phyloP scores from a whole-genome alignment of 805 yeast genomes.

The Isabelozyma pseudorhagii region DNA sequence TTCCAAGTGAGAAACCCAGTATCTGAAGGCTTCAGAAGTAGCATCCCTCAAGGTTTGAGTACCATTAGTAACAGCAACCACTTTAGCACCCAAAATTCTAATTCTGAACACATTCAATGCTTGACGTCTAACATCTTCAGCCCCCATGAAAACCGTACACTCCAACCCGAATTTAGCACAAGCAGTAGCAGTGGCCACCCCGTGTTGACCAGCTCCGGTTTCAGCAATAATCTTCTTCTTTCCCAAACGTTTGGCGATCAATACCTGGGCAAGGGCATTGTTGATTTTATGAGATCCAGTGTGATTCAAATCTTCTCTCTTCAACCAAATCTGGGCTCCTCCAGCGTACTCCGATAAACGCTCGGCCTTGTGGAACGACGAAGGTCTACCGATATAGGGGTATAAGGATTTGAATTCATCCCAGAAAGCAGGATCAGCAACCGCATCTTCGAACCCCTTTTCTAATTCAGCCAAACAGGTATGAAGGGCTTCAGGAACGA shows the following conservation, averaged over 20 bases:
- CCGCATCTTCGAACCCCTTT: conserved; percentile 80
- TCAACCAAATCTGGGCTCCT: conserved; percentile 92
- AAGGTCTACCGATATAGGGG: conserved; percentile 95
- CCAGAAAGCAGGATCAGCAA: conserved; percentile 92
- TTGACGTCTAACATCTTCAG: conserved; percentile 98
- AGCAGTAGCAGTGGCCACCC: conserved; percentile 91
- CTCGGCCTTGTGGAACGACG: conserved; percentile 86
- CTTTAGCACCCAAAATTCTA: conserved; percentile 94
- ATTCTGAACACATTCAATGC: conserved; percentile 97
- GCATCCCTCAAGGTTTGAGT: conserved; percentile 97
- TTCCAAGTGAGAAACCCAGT: conserved; percentile 86
- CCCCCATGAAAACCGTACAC: conserved; percentile 98
- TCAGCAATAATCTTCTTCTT: conserved; percentile 78
- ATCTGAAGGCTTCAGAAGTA: conserved; percentile 93
- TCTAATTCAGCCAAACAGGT: conserved; percentile 89
- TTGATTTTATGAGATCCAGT: conserved; percentile 88
- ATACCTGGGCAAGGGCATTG: conserved; percentile 79
- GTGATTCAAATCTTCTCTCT: conserved; percentile 93
- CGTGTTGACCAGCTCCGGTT: conserved; percentile 93
- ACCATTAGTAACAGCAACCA: conserved; percentile 90
- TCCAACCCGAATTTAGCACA: conserved; percentile 90
- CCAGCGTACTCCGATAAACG: conserved; percentile 87
- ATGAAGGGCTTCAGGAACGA: conserved; percentile 94
- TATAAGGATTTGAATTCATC: conserved; percentile 81
- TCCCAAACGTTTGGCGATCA: conserved; percentile 76